Percentiles rank a stretch among this genome's conserved stretches.
Conservation (phyloP, 208 protist genomes). For the Wallacemonas collosoma region DNA sequence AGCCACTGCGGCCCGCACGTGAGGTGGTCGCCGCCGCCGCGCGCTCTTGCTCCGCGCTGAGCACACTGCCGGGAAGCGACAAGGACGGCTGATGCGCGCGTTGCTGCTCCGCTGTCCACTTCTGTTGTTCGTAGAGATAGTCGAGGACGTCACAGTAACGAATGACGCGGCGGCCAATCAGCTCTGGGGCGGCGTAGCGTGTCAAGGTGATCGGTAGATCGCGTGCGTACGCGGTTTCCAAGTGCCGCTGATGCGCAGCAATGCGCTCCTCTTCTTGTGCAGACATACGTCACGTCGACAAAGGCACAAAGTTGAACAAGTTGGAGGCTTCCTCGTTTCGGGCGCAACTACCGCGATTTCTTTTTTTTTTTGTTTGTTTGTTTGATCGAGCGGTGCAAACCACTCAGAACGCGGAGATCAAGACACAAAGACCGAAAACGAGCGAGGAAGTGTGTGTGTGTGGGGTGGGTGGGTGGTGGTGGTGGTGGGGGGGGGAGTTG, state of each 20-base stretch:
- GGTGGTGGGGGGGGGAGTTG: no score
- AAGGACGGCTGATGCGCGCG: not conserved
- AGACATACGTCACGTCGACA: not conserved
- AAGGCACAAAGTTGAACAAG: not conserved
- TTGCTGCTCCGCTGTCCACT: constrained; percentile 2
- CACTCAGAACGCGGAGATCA: no score
- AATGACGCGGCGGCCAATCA: constrained; percentile 25
- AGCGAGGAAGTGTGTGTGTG: no score
- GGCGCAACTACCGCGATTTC: no score
- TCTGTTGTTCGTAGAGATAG: constrained; percentile 23
- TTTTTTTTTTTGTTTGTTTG: no score
- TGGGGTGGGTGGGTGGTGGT: no score
- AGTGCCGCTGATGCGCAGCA: constrained; percentile 14
- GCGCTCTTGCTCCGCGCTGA: not conserved
- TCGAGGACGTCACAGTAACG: constrained; percentile 20
- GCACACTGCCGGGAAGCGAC: not conserved
- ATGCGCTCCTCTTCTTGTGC: not conserved
- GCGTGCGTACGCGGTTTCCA: constrained; percentile 26
- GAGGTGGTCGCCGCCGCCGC: not conserved
- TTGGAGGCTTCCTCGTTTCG: no score
- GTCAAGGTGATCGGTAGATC: constrained; percentile 30
- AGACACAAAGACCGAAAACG: no score
- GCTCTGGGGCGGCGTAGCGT: constrained; percentile 24
- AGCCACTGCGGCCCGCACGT: not conserved
- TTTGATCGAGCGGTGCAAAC: no score